Evolutionary conservation across 2,329 filamentous ascomycete genomes (phyloP), one percentile per base, ranked within the genome.

Genomic region (Penicillium sp.): DNA sequence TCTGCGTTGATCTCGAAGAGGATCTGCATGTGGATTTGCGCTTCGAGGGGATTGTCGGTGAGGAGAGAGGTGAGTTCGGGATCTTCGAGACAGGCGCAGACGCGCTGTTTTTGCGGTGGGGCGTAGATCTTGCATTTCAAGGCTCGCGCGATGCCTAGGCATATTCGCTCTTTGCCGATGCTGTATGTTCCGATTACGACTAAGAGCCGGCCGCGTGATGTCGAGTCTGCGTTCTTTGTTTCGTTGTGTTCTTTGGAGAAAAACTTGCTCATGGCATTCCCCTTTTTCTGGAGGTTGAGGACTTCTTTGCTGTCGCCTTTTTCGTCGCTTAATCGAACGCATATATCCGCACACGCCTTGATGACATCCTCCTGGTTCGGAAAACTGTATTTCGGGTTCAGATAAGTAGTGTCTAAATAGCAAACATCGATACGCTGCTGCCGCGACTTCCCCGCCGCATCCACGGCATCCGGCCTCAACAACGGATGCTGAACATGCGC

Each of bases 21-120:
- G 65, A 89, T 91, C 65, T 96, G 95, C 92, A 99, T 97, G 74
- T 99, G 94, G 0, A 99, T 91, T 72, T 97, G 93, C 0, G 94
- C 94, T 65, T 90, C 89, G 21, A 82, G 77, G 0, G 94, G 91
- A 68, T 97, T 79, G 7, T 81, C 80, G 0, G 94, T 99, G 65
- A 99, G 82, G 3, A 91, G 82, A 0, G 83, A 81, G 24, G 86
- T 79, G 4, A 99, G 81, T 67, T 96, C 92, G 0, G 88, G 81
- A 68, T 97, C 93, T 68, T 91, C 91, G 0, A 99, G 82, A 62
- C 91, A 91, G 21, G 83, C 81, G 73, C 91, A 92, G 24, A 97
- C 90, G 61, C 86, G 85, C 69, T 91, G 88, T 74, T 99, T 99
- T 53, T 82, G 80, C 0, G 91, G 79, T 1, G 90, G 85, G 0